Evolutionary conservation across 1,139 yeast species (phyloP).

Genomic region (Diutina rugosa): DNA sequence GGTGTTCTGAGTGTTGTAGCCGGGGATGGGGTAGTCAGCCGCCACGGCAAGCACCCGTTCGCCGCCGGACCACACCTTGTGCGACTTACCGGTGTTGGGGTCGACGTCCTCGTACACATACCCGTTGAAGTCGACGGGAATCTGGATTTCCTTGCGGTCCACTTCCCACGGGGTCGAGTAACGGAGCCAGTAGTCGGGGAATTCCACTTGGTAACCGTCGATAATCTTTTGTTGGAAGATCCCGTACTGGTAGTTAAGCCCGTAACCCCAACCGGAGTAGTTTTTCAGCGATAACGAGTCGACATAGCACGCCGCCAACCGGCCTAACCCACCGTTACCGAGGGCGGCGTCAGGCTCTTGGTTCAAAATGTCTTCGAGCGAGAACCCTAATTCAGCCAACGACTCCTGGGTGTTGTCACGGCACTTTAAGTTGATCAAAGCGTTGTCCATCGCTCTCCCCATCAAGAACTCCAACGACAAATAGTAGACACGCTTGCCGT

Average conservation of each 20-base stretch:
- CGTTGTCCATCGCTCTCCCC: slow-evolving; percentile 95
- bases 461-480: slow-evolving; percentile 79
- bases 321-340: slow-evolving; percentile 92
- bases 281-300: slow-evolving; percentile 81
- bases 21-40: slow-evolving; percentile 91
- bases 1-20: slow-evolving; percentile 72
- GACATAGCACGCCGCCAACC: slow-evolving; percentile 89
- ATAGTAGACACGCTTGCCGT: slow-evolving; percentile 80
- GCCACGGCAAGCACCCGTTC: slow-evolving; percentile 85
- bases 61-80: slow-evolving; percentile 73
- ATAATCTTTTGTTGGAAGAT: slow-evolving; percentile 83
- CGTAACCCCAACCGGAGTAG: slow-evolving; percentile 96
- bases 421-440: slow-evolving; percentile 59
- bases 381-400: slow-evolving; percentile 70
- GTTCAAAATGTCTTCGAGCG: slow-evolving; percentile 71
- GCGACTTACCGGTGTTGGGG: slow-evolving; percentile 36
- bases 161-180: slow-evolving; percentile 90
- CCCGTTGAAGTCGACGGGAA: slow-evolving; percentile 91
- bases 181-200: slow-evolving; percentile 90
- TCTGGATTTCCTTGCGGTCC: slow-evolving; percentile 72
- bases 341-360: slow-evolving; percentile 91
- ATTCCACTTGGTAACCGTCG: slow-evolving; percentile 88
- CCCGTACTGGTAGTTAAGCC: slow-evolving; percentile 86
- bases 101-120: slow-evolving; percentile 52
- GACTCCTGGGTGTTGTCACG: slow-evolving; percentile 43